Evolutionary conservation across 2,329 filamentous ascomycete genomes (phyloP).

Genomic region (Phialophora tarda): DNA sequence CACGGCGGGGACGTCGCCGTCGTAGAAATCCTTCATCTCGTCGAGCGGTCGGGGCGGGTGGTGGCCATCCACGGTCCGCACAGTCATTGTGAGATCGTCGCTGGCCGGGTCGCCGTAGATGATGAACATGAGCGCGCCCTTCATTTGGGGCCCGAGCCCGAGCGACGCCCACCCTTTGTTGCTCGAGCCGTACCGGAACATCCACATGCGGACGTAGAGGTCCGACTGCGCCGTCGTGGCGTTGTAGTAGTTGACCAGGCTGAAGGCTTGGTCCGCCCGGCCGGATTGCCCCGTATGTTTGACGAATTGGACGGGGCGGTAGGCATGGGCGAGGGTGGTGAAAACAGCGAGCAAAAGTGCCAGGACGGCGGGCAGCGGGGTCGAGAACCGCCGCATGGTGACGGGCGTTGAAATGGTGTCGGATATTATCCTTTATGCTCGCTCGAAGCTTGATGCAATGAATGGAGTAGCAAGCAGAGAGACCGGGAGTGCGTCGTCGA

Average conservation of each 20-base stretch:
- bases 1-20: slow-evolving; percentile 32
- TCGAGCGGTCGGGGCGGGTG: slow-evolving; percentile 34
- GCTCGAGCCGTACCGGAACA: slow-evolving; percentile 36
- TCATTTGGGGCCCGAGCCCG: slow-evolving; percentile 38
- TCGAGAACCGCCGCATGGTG: slow-evolving; percentile 18
- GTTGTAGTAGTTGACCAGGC: slow-evolving; percentile 39
- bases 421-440: not conserved
- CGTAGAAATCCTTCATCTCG: slow-evolving; percentile 35
- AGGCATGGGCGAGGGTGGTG: slow-evolving; percentile 31
- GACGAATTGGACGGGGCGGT: slow-evolving; percentile 40
- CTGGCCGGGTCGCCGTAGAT: slow-evolving; percentile 39
- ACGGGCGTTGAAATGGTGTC: not conserved
- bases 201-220: slow-evolving; percentile 38
- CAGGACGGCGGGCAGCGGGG: slow-evolving; percentile 20
- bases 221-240: slow-evolving; percentile 36
- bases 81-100: slow-evolving; percentile 34
- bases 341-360: slow-evolving; percentile 15
- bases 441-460: not conserved
- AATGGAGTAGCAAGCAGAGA: not conserved
- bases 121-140: slow-evolving; percentile 41
- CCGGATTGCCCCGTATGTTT: slow-evolving; percentile 39
- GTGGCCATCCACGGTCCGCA: slow-evolving; percentile 39
- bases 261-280: slow-evolving; percentile 37
- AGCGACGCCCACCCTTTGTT: slow-evolving; percentile 39
- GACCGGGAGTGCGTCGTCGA: not conserved